phyloP scores from a whole-genome alignment of 306 rosid genomes.

The Rubus idaeus region DNA sequence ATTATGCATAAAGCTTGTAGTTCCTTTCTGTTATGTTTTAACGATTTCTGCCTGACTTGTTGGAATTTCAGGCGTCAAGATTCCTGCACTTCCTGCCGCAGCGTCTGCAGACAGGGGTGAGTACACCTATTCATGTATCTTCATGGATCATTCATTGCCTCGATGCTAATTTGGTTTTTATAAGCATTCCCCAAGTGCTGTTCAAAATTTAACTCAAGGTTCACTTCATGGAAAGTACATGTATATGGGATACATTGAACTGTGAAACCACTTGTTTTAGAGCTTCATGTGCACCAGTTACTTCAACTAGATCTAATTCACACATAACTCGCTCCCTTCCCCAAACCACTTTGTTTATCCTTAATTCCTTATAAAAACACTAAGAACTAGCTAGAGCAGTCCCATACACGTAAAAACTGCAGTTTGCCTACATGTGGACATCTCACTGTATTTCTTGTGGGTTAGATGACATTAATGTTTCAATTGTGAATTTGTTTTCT shows the following conservation, averaged over 20 bases:
- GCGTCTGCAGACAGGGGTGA: slow-evolving; percentile 73
- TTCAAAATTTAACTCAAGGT: not conserved
- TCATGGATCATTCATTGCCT: not conserved
- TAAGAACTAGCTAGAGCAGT: not conserved
- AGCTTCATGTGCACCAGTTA: too few relatives aligned
- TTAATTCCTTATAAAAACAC: not conserved
- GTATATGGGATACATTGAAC: too few relatives aligned
- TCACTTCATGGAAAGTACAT: not conserved
- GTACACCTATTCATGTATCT: not conserved
- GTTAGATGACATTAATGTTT: not conserved
- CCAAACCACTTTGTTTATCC: not conserved
- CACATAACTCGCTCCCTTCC: not conserved
- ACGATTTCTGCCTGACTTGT: slow-evolving; percentile 19
- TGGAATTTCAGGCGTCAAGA: slow-evolving; percentile 67
- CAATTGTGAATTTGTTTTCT: not conserved
- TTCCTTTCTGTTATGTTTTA: slow-evolving; percentile 6
- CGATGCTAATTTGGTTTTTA: not conserved
- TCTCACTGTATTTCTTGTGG: not conserved
- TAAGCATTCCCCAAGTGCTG: not conserved
- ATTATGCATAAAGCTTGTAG: not conserved
- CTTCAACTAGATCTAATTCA: too few relatives aligned
- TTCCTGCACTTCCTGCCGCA: slow-evolving; percentile 98
- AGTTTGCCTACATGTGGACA: not conserved
- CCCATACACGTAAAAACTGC: not conserved
- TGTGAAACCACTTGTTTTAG: too few relatives aligned